Conservation (phyloP, 129 eudicot genomes). For the Mikania micrantha region DNA sequence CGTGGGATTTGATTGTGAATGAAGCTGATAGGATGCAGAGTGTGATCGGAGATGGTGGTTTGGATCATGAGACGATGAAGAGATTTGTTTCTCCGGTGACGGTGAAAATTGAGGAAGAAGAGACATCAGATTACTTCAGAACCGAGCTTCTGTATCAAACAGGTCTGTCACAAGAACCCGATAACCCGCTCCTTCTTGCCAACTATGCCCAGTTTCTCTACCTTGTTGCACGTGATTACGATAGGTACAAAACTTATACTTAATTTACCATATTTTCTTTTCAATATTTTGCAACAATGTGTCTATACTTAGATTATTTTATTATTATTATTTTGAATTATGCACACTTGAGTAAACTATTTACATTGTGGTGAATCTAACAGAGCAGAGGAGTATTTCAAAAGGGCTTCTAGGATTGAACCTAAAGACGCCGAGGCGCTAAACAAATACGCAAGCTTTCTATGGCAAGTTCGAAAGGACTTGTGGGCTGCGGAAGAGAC, state of each 20-base stretch:
- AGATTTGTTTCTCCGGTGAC: slow-evolving; percentile 68
- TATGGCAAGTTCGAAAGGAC: slow-evolving; percentile 73
- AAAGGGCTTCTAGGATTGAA: slow-evolving; percentile 63
- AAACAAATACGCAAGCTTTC: slow-evolving; percentile 74
- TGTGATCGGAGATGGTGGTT: slow-evolving; percentile 33
- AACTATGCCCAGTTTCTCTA: slow-evolving; percentile 88
- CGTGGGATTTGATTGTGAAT: slow-evolving; percentile 53
- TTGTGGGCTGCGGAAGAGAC: slow-evolving; percentile 97
- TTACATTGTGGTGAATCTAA: slow-evolving; percentile 2
- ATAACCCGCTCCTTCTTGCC: slow-evolving; percentile 60
- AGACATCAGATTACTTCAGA: slow-evolving; percentile 41
- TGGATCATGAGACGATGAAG: slow-evolving; percentile 54
- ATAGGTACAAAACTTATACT: slow-evolving; percentile 43
- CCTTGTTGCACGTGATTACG: slow-evolving; percentile 63
- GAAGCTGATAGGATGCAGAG: slow-evolving; percentile 63
- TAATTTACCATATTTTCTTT: neutral
- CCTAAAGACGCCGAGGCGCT: slow-evolving; percentile 88
- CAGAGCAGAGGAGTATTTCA: slow-evolving; percentile 93
- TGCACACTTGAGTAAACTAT: neutral
- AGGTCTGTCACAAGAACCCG: slow-evolving; percentile 65
- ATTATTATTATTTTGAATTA: too few relatives aligned
- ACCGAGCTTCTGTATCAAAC: slow-evolving; percentile 60
- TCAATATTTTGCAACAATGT: too few relatives aligned
- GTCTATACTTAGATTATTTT: neutral
- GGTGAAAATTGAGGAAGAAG: slow-evolving; percentile 51